Percentiles rank a stretch among this genome's conserved stretches.
phyloP scores from a whole-genome alignment of 2,329 filamentous ascomycete species.

The Diaporthe velutina region DNA sequence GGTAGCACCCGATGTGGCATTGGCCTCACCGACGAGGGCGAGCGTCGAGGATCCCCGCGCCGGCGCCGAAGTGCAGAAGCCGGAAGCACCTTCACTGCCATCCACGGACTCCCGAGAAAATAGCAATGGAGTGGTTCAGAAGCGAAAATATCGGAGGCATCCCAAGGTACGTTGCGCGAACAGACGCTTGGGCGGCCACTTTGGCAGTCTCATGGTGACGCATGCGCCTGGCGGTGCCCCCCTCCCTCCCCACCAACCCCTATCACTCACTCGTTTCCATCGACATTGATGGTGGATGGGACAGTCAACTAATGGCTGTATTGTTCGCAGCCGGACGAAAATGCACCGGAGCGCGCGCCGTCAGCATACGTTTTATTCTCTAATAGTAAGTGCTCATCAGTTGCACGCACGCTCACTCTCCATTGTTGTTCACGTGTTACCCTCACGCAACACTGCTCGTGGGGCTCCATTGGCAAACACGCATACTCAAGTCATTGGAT shows the following conservation, averaged over 20 bases:
- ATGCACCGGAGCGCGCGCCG: slow-evolving; percentile 83
- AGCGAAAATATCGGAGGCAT: slow-evolving; percentile 83
- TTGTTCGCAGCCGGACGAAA: slow-evolving; percentile 74
- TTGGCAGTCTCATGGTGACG: not conserved
- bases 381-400: slow-evolving; percentile 72
- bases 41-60: slow-evolving; percentile 66
- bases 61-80: slow-evolving; percentile 67
- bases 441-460: not conserved
- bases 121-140: slow-evolving; percentile 60
- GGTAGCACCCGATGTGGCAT: slow-evolving; percentile 65
- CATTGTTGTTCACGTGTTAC: slow-evolving; percentile 4
- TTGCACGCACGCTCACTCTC: not conserved
- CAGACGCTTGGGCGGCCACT: not conserved
- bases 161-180: slow-evolving; percentile 70
- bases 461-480: too few species aligned
- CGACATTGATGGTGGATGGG: not conserved
- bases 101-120: slow-evolving; percentile 59
- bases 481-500: not conserved
- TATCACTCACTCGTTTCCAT: not conserved
- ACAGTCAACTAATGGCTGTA: slow-evolving; percentile 14
- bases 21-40: slow-evolving; percentile 63
- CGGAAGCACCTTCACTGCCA: slow-evolving; percentile 52
- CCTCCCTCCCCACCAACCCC: not conserved
- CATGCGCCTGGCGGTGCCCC: not conserved
- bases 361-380: slow-evolving; percentile 90